phyloP scores from a whole-genome alignment of 1,284 basidiomycete species.

The Bondarzewia mesenterica region DNA sequence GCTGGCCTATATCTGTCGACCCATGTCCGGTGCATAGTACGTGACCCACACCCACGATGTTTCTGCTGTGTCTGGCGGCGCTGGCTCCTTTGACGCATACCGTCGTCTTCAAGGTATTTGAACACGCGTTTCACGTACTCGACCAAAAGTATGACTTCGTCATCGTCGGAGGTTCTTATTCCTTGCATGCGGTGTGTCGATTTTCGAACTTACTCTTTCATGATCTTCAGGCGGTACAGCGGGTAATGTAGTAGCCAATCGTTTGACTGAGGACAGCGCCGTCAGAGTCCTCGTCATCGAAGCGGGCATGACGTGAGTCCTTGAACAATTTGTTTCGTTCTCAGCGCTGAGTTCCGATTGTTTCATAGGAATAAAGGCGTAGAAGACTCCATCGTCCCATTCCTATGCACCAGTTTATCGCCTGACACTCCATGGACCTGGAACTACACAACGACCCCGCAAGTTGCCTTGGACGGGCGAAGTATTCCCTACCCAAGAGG shows the following conservation, averaged over 20 bases:
- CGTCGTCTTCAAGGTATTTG: neutral
- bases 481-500: slow-evolving; percentile 23
- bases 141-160: slow-evolving; percentile 9
- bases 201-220: neutral
- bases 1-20: no score
- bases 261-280: slow-evolving; percentile 16
- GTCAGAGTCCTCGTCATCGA: slow-evolving; percentile 19
- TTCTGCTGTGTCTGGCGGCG: neutral
- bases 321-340: neutral
- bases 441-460: slow-evolving; percentile 26
- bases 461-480: slow-evolving; percentile 22
- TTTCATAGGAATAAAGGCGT: neutral
- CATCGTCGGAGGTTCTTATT: slow-evolving; percentile 8
- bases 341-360: neutral
- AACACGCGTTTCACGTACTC: neutral
- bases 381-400: neutral
- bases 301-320: slow-evolving; percentile 14
- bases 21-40: no score
- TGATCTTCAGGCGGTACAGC: slow-evolving; percentile 10
- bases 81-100: no score
- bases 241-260: slow-evolving; percentile 19
- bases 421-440: slow-evolving; percentile 15
- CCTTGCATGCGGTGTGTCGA: neutral
- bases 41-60: neutral
- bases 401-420: neutral